Evolutionary conservation across 108 stramenopile genomes (phyloP).

Genomic region (Nannochloropsis gaditana): DNA sequence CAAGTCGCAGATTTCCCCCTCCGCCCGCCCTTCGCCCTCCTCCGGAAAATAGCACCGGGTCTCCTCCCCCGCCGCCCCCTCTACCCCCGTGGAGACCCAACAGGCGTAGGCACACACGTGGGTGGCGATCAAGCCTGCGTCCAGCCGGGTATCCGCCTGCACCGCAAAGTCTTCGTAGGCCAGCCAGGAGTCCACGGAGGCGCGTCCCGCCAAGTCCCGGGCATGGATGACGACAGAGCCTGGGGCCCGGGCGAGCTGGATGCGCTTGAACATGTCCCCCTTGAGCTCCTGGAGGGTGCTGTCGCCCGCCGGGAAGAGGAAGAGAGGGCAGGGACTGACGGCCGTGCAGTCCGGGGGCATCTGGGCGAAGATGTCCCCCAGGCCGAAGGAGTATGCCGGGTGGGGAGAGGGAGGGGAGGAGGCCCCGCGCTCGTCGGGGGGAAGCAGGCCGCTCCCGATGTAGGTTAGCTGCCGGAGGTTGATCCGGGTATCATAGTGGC

Average conservation of each 20-base stretch:
- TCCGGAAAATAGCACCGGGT: constrained; percentile 8
- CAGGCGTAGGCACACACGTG: background rate
- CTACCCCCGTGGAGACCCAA: background rate
- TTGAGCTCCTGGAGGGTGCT: background rate
- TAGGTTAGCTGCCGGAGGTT: background rate
- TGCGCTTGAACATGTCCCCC: background rate
- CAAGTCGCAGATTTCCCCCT: background rate
- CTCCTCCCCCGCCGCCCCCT: background rate
- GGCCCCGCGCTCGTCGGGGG: background rate
- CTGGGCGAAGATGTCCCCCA: background rate
- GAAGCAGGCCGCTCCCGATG: background rate
- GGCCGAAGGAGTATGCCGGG: background rate
- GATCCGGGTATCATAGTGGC: background rate
- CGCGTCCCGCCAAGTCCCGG: background rate
- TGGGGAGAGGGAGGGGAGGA: too few relatives aligned
- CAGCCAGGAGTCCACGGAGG: background rate
- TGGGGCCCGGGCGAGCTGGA: background rate
- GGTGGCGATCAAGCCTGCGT: background rate
- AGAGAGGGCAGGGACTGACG: background rate
- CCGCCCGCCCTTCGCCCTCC: background rate
- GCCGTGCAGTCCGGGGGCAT: constrained; percentile 16
- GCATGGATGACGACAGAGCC: background rate
- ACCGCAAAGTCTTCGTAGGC: background rate
- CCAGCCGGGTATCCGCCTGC: background rate
- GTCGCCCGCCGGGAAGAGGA: background rate